Base-by-base conservation (phyloP, 257 asterid genomes). In the Striga asiatica region DNA sequence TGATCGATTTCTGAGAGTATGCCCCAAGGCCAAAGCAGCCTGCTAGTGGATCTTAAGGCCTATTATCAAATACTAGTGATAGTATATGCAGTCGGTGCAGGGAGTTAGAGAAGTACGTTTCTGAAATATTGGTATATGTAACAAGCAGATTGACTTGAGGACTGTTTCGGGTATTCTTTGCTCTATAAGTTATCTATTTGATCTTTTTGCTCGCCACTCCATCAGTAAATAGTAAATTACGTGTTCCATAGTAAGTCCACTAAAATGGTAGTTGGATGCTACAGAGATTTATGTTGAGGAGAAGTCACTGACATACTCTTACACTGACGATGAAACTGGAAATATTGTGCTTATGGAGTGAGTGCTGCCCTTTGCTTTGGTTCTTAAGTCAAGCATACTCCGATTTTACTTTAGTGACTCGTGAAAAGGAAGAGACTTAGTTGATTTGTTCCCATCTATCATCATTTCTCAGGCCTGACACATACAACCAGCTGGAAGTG, bases 291-390 rank as follows among this genome's bases (percentile, higher is more conserved):
- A 29, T 73, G 97, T 82, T 56, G 74, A 74, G 67, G 93, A 80
- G 70, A 88, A 77, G 77, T 59, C 77, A 76, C 74, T 66, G 11
- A 61, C 70, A 3, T 88, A 92, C 74, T 89, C 85, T 50, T 92
- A 84, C 71, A 82, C 94, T 3, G 97, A 91, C 54, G 96, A 87
- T 54, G 97, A 84, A 58, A 72, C 77, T 31, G 95, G 83, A 71
- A 75, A 75, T 57, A 67, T 84, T 59, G 89, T 92, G 50, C 73
- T 92, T 54, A 82, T 88, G 85, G 95, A 92, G 98, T 88, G 77
- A 88, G 97, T 79, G 50, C 14, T 58, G 24, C 49, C 45, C 3
- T 60, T 53, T 65, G 51, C 18, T 8, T 70, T 51, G 39, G 8
- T 32, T 8, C 46, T 60, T 66, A 31, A 45, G 28, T 28, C 18